Base-by-base conservation (phyloP, 345 rosid species). In the Anastatica hierochuntica region DNA sequence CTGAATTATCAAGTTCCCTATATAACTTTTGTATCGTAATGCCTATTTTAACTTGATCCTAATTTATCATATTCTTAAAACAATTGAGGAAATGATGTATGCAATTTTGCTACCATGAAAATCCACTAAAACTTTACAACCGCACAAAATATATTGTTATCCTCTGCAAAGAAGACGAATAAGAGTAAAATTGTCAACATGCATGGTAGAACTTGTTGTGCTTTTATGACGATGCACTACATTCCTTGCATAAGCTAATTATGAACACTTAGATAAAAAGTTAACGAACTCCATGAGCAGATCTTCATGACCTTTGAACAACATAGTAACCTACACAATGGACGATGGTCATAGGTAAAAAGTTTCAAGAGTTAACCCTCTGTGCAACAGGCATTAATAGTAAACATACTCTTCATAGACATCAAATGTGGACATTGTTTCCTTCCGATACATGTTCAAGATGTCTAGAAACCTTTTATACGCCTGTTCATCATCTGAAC, bases 401-500 rank as follows among this genome's bases (percentile, higher is more conserved):
- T 53, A 41, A 63, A 49, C 67, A 65, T 38, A 92, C 98, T 92
- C 96, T 60, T 70, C 64, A 56, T 83, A 83, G 62, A 88, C 95
- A 64, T 92, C 95, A 49, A 69, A 46, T 51, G 81, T 88, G 71
- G 90, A 80, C 77, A 84, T 92, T 64, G 75, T 79, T 56, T 88
- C 88, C 75, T 78, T 83, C 66, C 88, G 66, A 50, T 88, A 88
- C 90, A 88, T 68, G 73, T 85, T 81, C 69, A 92, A 72, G 74
- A 88, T 81, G 78, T 85, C 96, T 57, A 88, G 74, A 68, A 92
- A 92, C 46, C 84, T 82, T 63, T 81, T 84, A 71, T 84, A 92
- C 27, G 90, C 95, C 68, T 63, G 83, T 72, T 84, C 90, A 60
- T 88, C 96, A 33, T 62, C 82, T 88, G 54, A 92, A 84, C 47